Percentiles rank a stretch among this genome's conserved stretches.
phyloP scores from a whole-genome alignment of 2,329 filamentous ascomycete species.

The Penicillium digitatum region DNA sequence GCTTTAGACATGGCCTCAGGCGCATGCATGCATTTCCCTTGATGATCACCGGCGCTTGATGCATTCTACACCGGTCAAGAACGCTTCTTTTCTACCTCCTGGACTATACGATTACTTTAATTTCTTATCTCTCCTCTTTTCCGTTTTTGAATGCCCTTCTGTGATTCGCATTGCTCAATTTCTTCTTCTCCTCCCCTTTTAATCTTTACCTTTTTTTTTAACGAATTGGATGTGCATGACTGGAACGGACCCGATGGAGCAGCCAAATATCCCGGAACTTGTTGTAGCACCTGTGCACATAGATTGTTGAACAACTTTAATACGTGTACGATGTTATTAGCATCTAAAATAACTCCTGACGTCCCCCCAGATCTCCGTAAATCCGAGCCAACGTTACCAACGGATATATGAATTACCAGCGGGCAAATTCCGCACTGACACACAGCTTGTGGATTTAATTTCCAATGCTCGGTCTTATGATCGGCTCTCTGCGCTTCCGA shows the following conservation, averaged over 20 bases:
- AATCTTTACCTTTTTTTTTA: slow-evolving; percentile 2
- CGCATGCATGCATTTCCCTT: slow-evolving; percentile 11
- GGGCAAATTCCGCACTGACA: slow-evolving; percentile 26
- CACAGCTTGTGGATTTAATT: slow-evolving; percentile 7
- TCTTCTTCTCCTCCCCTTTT: neutral
- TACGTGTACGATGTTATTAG: neutral
- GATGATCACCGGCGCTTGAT: slow-evolving; percentile 17
- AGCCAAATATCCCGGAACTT: slow-evolving; percentile 9
- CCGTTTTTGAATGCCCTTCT: neutral
- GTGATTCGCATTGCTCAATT: neutral
- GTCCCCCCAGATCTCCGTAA: slow-evolving; percentile 1
- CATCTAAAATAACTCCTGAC: neutral
- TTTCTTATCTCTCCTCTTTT: neutral
- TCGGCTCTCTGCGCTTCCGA: slow-evolving; percentile 14
- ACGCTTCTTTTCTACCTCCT: neutral
- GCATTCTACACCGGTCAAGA: slow-evolving; percentile 1
- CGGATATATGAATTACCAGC: slow-evolving; percentile 6
- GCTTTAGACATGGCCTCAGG: neutral
- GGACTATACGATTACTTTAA: slow-evolving; percentile 12
- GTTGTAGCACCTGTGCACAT: slow-evolving; percentile 10
- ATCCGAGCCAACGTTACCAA: neutral
- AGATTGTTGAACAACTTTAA: slow-evolving; percentile 3
- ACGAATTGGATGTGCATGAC: slow-evolving; percentile 11
- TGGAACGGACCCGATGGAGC: slow-evolving; percentile 6
- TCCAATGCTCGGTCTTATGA: slow-evolving; percentile 16